A percentile compares a stretch with the other conserved stretches of the same genome.
Conservation (phyloP, 1,284 basidiomycete genomes). For the Takashimella tepidaria region DNA sequence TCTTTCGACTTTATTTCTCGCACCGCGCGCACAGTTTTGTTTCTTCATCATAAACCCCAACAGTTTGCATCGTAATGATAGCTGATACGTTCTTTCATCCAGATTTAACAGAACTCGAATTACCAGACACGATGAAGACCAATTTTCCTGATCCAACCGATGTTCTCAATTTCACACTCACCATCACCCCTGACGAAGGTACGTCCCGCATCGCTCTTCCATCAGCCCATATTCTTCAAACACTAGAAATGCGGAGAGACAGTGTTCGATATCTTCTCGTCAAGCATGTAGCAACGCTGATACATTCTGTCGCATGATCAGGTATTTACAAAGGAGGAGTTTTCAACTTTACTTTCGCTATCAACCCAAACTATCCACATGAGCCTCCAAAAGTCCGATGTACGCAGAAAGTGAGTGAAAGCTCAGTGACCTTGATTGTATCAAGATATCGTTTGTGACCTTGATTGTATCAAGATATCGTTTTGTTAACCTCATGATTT, state of each 20-base stretch:
- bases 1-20: background rate
- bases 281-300: background rate
- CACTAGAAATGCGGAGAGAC: no score
- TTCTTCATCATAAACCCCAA: background rate
- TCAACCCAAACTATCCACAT: constrained; percentile 98
- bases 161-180: constrained; percentile 92
- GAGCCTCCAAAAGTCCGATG: constrained; percentile 99
- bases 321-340: constrained; percentile 97
- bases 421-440: constrained; percentile 13
- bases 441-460: no score
- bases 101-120: constrained; percentile 96
- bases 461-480: no score
- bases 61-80: no score
- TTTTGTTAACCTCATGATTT: no score
- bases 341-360: constrained; percentile 89
- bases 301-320: constrained; percentile 40
- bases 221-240: background rate
- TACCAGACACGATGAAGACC: constrained; percentile 94
- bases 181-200: constrained; percentile 97
- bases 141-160: constrained; percentile 85
- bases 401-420: constrained; percentile 70
- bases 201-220: constrained; percentile 18
- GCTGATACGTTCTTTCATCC: constrained; percentile 2
- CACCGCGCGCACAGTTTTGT: background rate
- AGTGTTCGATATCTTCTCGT: no score